Conservation (phyloP, 2,329 filamentous ascomycete genomes). For the Madurella mycetomatis region DNA sequence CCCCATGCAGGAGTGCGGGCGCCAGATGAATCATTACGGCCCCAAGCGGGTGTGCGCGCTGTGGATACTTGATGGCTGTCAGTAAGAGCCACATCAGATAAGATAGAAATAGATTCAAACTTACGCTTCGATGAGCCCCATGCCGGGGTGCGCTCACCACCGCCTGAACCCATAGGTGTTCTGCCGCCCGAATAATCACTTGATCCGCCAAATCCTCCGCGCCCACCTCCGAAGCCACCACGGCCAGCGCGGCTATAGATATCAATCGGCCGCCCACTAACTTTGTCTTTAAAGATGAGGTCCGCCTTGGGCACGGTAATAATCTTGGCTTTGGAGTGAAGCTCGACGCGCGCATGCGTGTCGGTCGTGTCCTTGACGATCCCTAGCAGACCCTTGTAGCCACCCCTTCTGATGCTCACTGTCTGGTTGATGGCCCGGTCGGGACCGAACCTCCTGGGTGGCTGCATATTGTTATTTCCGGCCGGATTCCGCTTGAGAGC, state of each 20-base stretch:
- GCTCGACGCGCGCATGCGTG: slow-evolving; percentile 77
- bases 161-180: slow-evolving; percentile 59
- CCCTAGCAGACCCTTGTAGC: slow-evolving; percentile 87
- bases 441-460: slow-evolving; percentile 71
- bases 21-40: slow-evolving; percentile 48
- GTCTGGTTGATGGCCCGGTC: slow-evolving; percentile 88
- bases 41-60: slow-evolving; percentile 59
- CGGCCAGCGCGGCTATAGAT: slow-evolving; percentile 52
- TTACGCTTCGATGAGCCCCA: slow-evolving; percentile 65
- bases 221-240: slow-evolving; percentile 27
- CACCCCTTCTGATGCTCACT: slow-evolving; percentile 79
- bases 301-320: slow-evolving; percentile 78
- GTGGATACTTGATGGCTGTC: slow-evolving; percentile 42
- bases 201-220: slow-evolving; percentile 34
- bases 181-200: slow-evolving; percentile 60
- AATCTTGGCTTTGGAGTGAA: slow-evolving; percentile 91
- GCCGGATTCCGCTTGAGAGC: slow-evolving; percentile 69
- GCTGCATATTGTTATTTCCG: slow-evolving; percentile 49
- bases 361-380: slow-evolving; percentile 96
- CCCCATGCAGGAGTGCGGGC: slow-evolving; percentile 68
- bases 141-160: slow-evolving; percentile 67
- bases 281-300: slow-evolving; percentile 79
- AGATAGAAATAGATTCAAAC: slow-evolving; percentile 30
- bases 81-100: neutral
- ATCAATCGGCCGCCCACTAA: slow-evolving; percentile 74